phyloP scores from a whole-genome alignment of 148 eudicot genomes.

The Dysphania ambrosioides region DNA sequence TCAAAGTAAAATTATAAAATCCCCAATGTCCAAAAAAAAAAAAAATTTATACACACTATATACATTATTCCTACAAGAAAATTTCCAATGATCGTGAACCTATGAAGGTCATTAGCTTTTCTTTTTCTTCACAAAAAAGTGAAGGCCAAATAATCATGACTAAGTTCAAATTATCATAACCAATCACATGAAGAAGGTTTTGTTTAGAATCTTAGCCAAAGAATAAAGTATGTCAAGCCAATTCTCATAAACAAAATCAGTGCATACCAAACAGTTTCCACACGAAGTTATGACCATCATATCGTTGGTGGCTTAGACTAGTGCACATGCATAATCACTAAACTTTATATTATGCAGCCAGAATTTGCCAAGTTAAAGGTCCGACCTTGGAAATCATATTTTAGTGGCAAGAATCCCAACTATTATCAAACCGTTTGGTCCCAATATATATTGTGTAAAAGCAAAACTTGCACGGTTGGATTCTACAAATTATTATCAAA shows the following conservation, averaged over 20 bases:
- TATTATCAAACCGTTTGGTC: conserved; percentile 20
- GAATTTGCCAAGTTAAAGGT: conserved; percentile 8
- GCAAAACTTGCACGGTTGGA: conserved; percentile 16
- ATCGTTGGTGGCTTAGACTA: no score
- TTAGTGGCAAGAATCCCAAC: conserved; percentile 2
- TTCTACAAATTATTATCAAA: not conserved
- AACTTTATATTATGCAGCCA: not conserved
- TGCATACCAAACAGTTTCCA: not conserved
- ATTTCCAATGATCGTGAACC: no score
- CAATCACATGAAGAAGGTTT: conserved; percentile 11
- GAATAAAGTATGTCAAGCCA: not conserved
- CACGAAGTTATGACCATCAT: conserved; percentile 20
- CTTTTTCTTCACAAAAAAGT: not conserved
- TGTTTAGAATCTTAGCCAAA: not conserved
- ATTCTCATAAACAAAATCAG: not conserved
- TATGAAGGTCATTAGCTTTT: no score
- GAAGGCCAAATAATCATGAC: not conserved
- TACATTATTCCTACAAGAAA: no score
- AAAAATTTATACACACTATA: no score
- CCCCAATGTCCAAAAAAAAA: no score
- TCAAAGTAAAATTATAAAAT: no score
- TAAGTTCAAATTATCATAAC: not conserved
- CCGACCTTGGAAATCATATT: not conserved
- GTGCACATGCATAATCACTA: conserved; percentile 22
- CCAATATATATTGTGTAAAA: not conserved